Base-by-base conservation (phyloP, 805 yeast genomes). In the Helenozyma rhizophorensis region DNA sequence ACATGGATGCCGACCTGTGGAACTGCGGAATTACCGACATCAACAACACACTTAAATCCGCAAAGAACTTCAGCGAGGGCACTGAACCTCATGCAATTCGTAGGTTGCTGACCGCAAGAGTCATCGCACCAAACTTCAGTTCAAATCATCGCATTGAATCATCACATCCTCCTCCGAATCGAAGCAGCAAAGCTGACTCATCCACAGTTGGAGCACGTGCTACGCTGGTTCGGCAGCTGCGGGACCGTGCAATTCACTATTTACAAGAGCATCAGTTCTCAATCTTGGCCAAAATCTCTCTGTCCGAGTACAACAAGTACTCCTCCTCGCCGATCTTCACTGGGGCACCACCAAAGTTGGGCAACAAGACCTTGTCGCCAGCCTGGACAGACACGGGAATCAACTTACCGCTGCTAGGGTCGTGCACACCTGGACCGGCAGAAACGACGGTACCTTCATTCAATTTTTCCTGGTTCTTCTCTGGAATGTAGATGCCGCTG, bases 321-420 rank as follows among this genome's bases (percentile, higher is more conserved):
- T 77, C 83, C 51, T 89, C 95, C 40, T 83, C 88, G 50, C 85
- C 89, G 51, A 93, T 76, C 68, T 84, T 88, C 63, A 93, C 76
- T 43, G 86, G 67, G 47, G 88, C 78, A 37, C 98, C 98, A 41
- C 98, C 98, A 50, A 83, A 90, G 39, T 83, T 78, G 45, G 97
- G 97, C 56, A 93, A 86, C 70, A 93, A 71, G 29, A 93, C 97
- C 53, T 81, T 79, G 70, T 93, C 98, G 52, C 98, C 98, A 28
- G 84, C 78, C 56, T 77, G 69, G 38, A 93, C 96, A 47, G 80
- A 71, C 40, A 89, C 80, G 33, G 78, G 71, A 36, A 86, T 71
- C 45, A 78, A 60, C 54, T 80, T 70, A 45, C 97, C 97, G 28
- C 66, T 55, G 37, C 79, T 75, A 38, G 74, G 67, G 66, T 83